Percentiles rank a stretch among this genome's conserved stretches.
phyloP scores from a whole-genome alignment of 257 asterid genomes.

The Capsicum chinense region DNA sequence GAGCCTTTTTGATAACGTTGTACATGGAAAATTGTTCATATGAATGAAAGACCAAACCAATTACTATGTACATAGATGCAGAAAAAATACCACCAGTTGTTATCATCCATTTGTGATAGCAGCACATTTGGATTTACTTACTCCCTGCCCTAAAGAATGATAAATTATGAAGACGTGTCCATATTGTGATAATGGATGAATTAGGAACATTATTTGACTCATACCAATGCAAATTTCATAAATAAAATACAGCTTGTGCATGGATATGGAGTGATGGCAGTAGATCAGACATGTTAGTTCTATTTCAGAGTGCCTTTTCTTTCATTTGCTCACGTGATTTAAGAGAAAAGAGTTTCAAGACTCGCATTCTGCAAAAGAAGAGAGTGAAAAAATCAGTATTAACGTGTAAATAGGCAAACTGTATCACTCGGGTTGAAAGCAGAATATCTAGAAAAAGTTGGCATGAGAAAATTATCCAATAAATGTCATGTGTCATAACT shows the following conservation, averaged over 20 bases:
- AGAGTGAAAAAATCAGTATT: background rate
- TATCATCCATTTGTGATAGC: background rate
- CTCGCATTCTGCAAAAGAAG: conserved; percentile 28
- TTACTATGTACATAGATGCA: conserved; percentile 1
- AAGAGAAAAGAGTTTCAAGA: conserved; percentile 17
- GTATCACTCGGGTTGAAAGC: conserved; percentile 12
- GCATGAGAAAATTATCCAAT: conserved; percentile 14
- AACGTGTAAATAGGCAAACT: background rate
- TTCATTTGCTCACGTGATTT: conserved; percentile 14
- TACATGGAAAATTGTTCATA: background rate
- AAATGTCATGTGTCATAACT: background rate
- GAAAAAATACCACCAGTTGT: background rate
- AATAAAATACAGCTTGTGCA: background rate
- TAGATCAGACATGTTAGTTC: background rate
- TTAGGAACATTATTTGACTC: background rate
- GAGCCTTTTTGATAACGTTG: background rate
- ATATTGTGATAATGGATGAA: background rate
- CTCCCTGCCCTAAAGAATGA: background rate
- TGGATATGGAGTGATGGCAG: background rate
- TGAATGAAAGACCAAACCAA: background rate
- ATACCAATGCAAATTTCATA: conserved; percentile 8
- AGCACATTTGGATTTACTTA: conserved; percentile 7
- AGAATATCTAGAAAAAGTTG: conserved; percentile 7
- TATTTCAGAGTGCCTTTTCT: conserved; percentile 15
- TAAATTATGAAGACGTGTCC: background rate